These are phyloP conservation scores for Melanomma pulvis-pyrius DNA, from an alignment of 495 filamentous ascomycete species.

Conservation along the genomic window DNA sequence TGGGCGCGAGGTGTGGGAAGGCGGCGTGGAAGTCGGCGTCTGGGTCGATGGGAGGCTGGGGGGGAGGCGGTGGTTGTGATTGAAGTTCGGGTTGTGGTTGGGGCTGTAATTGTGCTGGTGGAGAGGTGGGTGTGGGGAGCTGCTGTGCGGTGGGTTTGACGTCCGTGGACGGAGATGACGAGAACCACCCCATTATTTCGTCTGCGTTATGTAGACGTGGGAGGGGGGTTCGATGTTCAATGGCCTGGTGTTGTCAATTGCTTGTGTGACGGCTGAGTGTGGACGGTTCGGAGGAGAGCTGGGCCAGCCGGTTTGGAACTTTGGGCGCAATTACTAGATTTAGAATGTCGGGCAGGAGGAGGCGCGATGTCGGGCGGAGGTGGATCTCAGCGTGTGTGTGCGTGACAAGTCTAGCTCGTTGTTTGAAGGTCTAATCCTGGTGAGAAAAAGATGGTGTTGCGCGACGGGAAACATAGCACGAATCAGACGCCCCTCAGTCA, in stretches of 20 bases:
- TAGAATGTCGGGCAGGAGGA: no score
- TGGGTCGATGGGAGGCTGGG: conserved; percentile 60
- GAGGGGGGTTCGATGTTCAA: background rate
- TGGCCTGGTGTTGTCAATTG: background rate
- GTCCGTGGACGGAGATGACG: conserved; percentile 33
- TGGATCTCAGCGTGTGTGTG: background rate
- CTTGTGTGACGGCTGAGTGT: background rate
- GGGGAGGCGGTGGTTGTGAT: conserved; percentile 29
- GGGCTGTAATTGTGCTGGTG: conserved; percentile 19
- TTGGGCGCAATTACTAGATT: no score
- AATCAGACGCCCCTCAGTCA: conserved; percentile 11
- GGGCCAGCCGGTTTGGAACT: background rate
- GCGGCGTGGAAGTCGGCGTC: conserved; percentile 65
- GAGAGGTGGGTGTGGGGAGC: background rate
- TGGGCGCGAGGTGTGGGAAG: conserved; percentile 54
- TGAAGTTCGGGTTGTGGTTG: conserved; percentile 12
- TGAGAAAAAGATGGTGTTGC: conserved; percentile 4
- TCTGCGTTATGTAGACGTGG: background rate
- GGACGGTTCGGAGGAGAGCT: background rate
- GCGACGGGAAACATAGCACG: conserved; percentile 16
- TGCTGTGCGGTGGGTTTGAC: conserved; percentile 1
- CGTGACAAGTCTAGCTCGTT: background rate
- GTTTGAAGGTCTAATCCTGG: background rate
- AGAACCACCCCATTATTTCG: conserved; percentile 41
- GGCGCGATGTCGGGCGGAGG: background rate